Base-by-base conservation (phyloP, 1,284 basidiomycete genomes). In the Volvariella surrecta region DNA sequence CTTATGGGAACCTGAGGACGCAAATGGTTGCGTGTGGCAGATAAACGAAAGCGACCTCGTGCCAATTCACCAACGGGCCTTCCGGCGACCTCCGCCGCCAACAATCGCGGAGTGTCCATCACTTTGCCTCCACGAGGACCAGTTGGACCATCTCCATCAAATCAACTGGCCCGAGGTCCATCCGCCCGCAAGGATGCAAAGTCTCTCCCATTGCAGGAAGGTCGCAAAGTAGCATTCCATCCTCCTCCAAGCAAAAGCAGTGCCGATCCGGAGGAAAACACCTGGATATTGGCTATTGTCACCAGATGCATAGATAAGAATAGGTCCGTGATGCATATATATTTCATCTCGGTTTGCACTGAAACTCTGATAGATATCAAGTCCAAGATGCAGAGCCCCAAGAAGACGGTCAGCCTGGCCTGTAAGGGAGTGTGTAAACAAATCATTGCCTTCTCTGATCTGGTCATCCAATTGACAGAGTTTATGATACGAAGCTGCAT, bases 341-440 rank as follows among this genome's bases (percentile, higher is more conserved):
- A 8, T 30, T 22, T 47, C 43, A 19, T 49, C 43, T 39, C 11
- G 21, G 13, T 44, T 15, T 44, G 37, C 18, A 37, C 13, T 35
- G 4, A 21, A 15, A 38, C 7, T 44, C 13, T 35, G 45, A 44
- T 45, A 87, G 83, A 48, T 89, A 89, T 52, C 82, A 87, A 60
- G 86, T 89, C 0, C 82, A 86, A 58, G 87, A 89, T 57, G 77
- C 75, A 40, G 86, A 89, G 51, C 79, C 81, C 20, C 80, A 84
- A 58, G 83, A 86, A 54, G 80, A 83, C 42, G 82, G 82, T 10
- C 71, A 79, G 48, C 79, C 83, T 16, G 80, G 82, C 57, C 64
- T 73, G 79, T 82, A 60, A 57, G 77, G 65, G 6, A 15, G 11
- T 15, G 41, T 10, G 32, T 39, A 15, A 28, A 40, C 1, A 8